Base-by-base conservation (phyloP, 352 stramenopile genomes). In the Pythium utonaiense region DNA sequence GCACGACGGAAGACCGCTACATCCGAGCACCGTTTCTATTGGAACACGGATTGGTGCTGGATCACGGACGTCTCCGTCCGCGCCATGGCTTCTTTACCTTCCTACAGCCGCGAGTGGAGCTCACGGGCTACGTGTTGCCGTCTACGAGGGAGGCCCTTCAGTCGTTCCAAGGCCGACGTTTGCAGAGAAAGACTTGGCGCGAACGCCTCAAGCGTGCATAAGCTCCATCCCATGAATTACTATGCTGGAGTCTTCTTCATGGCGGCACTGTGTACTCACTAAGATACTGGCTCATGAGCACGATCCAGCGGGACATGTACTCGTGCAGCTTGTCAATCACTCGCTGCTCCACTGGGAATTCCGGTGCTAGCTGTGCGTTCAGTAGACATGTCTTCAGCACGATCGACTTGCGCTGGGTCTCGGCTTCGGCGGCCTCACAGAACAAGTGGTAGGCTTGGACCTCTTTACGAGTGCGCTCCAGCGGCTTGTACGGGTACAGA, bases 401-500 rank as follows among this genome's bases (percentile, higher is more conserved):
- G 14, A 62, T 42, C 7, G 55, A 40, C 13, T 27, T 27, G 25
- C 55, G 24, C 21, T 22, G 34, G 33, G 22, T 9, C 2, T 25
- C 40, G 27, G 13, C 16, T 22, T 22, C 6, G 24, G 9, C 17
- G 33, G 33, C 24, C 22, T 8, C 34, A 33, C 14, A 25, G 12
- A 72, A 25, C 27, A 47, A 30, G n/a, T 69, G 59, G n/a, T 57
- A 47, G 14, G 41, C 56, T 6, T 30, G 57, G 34, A 70, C 62
- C 41, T 74, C 63, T 17, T 64, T 66, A 17, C 67, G 67, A 13
- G 68, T 21, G 47, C 56, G 62, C 44, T 71, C 30, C 4, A 28
- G n/a, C 24, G 62, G 42, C 16, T 57, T 22, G 60, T 82, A 82
- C 19, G 71, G 71, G 34, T 80, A 64, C 30, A 82, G 51, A 33